A percentile compares a stretch with the other conserved stretches of the same genome.
These are phyloP conservation scores for Capsicum chinense DNA, from an alignment of 257 asterid genomes.

Conservation along the genomic window DNA sequence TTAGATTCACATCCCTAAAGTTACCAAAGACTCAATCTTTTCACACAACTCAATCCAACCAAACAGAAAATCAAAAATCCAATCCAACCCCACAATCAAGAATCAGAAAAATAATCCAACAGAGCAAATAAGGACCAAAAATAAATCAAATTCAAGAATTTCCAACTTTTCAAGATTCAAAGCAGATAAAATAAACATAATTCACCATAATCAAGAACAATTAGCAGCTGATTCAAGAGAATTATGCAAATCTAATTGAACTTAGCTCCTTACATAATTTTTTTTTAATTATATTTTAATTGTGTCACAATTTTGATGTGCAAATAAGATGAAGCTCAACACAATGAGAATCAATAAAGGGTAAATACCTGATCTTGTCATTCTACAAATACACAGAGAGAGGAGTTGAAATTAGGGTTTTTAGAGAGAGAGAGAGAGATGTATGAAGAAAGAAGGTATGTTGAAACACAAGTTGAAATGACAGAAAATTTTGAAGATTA, in stretches of 20 bases:
- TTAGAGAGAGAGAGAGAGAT: slow-evolving; percentile 40
- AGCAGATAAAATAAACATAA: background rate
- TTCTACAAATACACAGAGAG: slow-evolving; percentile 32
- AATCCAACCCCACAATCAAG: slow-evolving; percentile 31
- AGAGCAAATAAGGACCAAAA: background rate
- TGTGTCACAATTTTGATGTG: slow-evolving; percentile 17
- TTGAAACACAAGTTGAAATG: slow-evolving; percentile 33
- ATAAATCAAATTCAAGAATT: slow-evolving; percentile 18
- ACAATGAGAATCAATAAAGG: slow-evolving; percentile 35
- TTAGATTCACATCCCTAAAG: slow-evolving; percentile 38
- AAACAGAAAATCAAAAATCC: slow-evolving; percentile 34
- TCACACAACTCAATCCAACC: slow-evolving; percentile 27
- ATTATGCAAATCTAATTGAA: slow-evolving; percentile 46
- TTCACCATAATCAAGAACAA: slow-evolving; percentile 40
- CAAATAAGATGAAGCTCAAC: slow-evolving; percentile 25
- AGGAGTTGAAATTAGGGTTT: slow-evolving; percentile 66
- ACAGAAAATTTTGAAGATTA: slow-evolving; percentile 33
- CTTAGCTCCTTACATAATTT: slow-evolving; percentile 12
- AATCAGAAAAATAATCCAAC: slow-evolving; percentile 25
- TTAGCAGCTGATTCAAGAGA: slow-evolving; percentile 37
- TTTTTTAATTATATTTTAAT: background rate
- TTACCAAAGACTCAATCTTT: slow-evolving; percentile 34
- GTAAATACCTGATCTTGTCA: slow-evolving; percentile 53
- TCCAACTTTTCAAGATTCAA: slow-evolving; percentile 4
- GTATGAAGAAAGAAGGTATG: slow-evolving; percentile 36